These are phyloP conservation scores for Apiosordaria backusii DNA, from an alignment of 495 filamentous ascomycete genomes.

Conservation along the genomic window DNA sequence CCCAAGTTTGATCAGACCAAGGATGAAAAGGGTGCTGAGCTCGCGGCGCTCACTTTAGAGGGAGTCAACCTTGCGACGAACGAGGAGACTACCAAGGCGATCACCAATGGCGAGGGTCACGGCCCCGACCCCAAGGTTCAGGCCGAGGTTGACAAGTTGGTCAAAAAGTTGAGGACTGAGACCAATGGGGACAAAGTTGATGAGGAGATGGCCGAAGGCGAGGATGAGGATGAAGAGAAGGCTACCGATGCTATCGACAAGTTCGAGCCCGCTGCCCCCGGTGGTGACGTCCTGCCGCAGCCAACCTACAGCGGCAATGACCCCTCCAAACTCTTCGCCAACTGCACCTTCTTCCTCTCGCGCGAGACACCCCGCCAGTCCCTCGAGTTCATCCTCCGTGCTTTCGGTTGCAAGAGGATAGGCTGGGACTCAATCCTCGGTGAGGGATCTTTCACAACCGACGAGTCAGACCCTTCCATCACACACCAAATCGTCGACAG, in stretches of 20 bases:
- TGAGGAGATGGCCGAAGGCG: slow-evolving; percentile 45
- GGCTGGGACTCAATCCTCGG: slow-evolving; percentile 89
- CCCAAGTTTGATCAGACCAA: slow-evolving; percentile 85
- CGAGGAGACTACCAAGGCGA: slow-evolving; percentile 45
- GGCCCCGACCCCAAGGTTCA: slow-evolving; percentile 51
- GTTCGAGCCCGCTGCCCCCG: slow-evolving; percentile 73
- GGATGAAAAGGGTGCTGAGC: slow-evolving; percentile 84
- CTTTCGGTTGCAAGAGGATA: slow-evolving; percentile 93
- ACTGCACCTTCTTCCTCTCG: slow-evolving; percentile 88
- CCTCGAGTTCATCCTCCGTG: slow-evolving; percentile 87
- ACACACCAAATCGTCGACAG: slow-evolving; percentile 97
- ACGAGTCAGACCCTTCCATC: slow-evolving; percentile 81
- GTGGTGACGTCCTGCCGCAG: slow-evolving; percentile 83
- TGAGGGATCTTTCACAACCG: slow-evolving; percentile 84
- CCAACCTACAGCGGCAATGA: slow-evolving; percentile 59
- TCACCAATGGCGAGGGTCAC: slow-evolving; percentile 49
- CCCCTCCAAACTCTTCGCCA: slow-evolving; percentile 69
- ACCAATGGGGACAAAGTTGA: slow-evolving; percentile 41
- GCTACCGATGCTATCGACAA: slow-evolving; percentile 73
- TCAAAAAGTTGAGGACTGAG: slow-evolving; percentile 48
- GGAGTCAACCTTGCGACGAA: slow-evolving; percentile 57
- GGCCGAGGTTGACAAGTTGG: slow-evolving; percentile 53
- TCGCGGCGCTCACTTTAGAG: slow-evolving; percentile 88
- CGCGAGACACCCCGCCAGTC: slow-evolving; percentile 88
- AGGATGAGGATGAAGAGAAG: slow-evolving; percentile 48